Percentiles rank a stretch among this genome's conserved stretches.
Conservation (phyloP, 75 land plant genomes). For the Pseudotsuga menziesii region DNA sequence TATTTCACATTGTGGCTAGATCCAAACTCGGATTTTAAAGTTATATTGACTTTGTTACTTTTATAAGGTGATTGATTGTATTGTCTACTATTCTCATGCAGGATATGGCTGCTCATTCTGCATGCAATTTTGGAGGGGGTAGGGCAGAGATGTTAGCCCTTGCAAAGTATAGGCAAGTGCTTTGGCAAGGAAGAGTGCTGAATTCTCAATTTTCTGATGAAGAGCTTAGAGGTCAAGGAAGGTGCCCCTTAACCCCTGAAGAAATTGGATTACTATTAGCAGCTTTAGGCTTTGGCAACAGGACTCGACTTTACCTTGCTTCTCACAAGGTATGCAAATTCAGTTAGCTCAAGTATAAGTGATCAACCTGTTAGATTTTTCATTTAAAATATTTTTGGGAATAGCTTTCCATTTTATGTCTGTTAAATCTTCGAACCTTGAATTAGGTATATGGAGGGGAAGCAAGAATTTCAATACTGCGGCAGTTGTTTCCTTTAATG, state of each 20-base stretch:
- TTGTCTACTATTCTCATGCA: constrained; percentile 15
- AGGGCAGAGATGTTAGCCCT: constrained; percentile 85
- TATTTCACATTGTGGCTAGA: neutral
- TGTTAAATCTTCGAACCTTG: neutral
- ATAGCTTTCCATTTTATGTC: neutral
- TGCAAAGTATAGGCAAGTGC: constrained; percentile 73
- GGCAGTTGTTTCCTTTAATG: constrained; percentile 74
- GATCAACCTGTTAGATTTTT: neutral
- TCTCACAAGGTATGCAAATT: constrained; percentile 67
- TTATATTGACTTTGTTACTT: neutral
- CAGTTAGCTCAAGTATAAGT: neutral
- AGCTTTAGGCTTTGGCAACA: constrained; percentile 78
- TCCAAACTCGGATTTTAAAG: neutral
- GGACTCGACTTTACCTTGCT: constrained; percentile 82
- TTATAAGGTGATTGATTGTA: neutral
- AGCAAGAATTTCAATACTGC: constrained; percentile 68
- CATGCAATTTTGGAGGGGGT: constrained; percentile 97
- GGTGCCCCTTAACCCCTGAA: constrained; percentile 95
- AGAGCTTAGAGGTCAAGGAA: constrained; percentile 69
- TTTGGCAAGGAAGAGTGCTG: constrained; percentile 92
- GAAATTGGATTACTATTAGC: constrained; percentile 84
- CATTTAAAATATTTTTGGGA: neutral
- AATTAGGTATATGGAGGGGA: constrained; percentile 92
- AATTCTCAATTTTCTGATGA: constrained; percentile 73
- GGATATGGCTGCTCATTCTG: constrained; percentile 99